A percentile compares a stretch with the other conserved stretches of the same genome.
Conservation (phyloP, 805 yeast species). For the Wickerhamiella vanderwaltii region DNA sequence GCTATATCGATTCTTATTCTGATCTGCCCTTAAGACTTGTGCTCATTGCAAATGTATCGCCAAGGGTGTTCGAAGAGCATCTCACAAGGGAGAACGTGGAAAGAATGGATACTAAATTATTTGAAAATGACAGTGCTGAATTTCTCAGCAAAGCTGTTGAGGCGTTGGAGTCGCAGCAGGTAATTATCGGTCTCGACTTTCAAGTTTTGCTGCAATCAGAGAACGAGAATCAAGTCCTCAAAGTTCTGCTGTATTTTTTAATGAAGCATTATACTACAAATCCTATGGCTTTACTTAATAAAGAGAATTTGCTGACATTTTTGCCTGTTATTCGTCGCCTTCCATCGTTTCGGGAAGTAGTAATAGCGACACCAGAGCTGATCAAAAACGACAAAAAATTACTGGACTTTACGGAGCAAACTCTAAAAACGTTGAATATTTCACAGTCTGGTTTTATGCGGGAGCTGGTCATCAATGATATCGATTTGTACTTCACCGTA, state of each 20-base stretch:
- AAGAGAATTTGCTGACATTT: conserved; percentile 5
- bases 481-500: conserved; percentile 27
- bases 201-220: conserved; percentile 2
- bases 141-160: conserved; percentile 12
- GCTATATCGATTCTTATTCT: conserved; percentile 26
- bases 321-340: conserved; percentile 22
- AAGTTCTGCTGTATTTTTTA: conserved; percentile 23
- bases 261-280: conserved; percentile 30
- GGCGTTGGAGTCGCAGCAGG: conserved; percentile 6
- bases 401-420: neutral
- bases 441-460: neutral
- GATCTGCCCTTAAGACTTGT: conserved; percentile 27
- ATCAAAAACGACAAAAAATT: neutral
- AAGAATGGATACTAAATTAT: conserved; percentile 14
- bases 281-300: conserved; percentile 24
- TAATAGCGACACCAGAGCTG: neutral
- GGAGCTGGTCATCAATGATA: conserved; percentile 29
- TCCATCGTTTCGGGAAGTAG: conserved; percentile 26
- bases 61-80: conserved; percentile 28
- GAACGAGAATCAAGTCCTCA: conserved; percentile 15
- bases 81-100: conserved; percentile 23
- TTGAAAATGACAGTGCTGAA: conserved; percentile 9
- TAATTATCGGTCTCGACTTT: neutral
- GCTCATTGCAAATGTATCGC: conserved; percentile 28
- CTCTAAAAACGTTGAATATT: neutral